These are phyloP conservation scores for Colletotrichum australisinense DNA, from an alignment of 2,329 filamentous ascomycete species.

Conservation along the genomic window DNA sequence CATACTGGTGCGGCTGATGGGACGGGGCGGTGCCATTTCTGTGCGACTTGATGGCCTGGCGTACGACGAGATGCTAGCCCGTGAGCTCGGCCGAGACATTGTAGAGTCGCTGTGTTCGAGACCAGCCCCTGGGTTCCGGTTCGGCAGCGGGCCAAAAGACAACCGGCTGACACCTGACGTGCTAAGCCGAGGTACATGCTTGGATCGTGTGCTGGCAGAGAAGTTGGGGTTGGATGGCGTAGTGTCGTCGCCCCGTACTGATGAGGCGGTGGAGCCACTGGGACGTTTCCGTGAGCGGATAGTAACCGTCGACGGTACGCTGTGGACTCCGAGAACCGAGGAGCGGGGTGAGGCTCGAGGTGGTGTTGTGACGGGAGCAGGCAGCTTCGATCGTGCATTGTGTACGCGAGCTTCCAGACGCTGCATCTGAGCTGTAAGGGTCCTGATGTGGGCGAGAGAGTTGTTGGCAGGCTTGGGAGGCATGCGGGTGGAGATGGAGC, in stretches of 20 bases:
- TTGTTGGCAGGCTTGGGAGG: slow-evolving; percentile 68
- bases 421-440: slow-evolving; percentile 96
- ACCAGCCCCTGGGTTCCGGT: slow-evolving; percentile 60
- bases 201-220: slow-evolving; percentile 52
- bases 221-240: slow-evolving; percentile 42
- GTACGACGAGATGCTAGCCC: slow-evolving; percentile 71
- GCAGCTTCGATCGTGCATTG: slow-evolving; percentile 89
- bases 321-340: slow-evolving; percentile 51
- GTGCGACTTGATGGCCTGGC: slow-evolving; percentile 65
- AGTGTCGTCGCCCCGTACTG: slow-evolving; percentile 61
- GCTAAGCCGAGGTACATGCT: slow-evolving; percentile 69
- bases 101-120: slow-evolving; percentile 48
- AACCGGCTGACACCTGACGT: slow-evolving; percentile 72
- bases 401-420: slow-evolving; percentile 94
- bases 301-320: slow-evolving; percentile 68
- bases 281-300: slow-evolving; percentile 78
- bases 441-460: slow-evolving; percentile 92
- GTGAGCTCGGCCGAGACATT: slow-evolving; percentile 78
- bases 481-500: slow-evolving; percentile 59
- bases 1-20: slow-evolving; percentile 74
- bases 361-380: slow-evolving; percentile 81
- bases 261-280: slow-evolving; percentile 64
- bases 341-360: slow-evolving; percentile 82
- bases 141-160: slow-evolving; percentile 72
- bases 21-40: slow-evolving; percentile 67